phyloP scores from a whole-genome alignment of 768 basidiomycete species.

The Auriscalpium vulgare region DNA sequence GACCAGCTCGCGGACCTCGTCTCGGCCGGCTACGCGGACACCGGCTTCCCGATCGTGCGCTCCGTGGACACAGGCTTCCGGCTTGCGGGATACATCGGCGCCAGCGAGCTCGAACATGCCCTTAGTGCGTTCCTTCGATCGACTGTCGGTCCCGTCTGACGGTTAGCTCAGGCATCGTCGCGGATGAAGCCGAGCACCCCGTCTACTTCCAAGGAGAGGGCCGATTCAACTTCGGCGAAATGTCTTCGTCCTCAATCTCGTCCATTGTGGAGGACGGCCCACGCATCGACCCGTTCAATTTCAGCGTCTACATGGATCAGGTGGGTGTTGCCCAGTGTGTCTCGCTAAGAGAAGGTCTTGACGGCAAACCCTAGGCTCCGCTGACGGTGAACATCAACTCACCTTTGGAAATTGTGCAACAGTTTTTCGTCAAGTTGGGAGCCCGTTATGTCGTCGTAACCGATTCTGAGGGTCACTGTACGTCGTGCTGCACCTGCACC shows the following conservation, averaged over 20 bases:
- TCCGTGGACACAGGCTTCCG: constrained; percentile 44
- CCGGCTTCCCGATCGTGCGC: constrained; percentile 82
- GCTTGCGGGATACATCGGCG: constrained; percentile 85
- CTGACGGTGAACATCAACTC: constrained; percentile 77
- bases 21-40: constrained; percentile 57
- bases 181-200: constrained; percentile 57
- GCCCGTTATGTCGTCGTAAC: constrained; percentile 84
- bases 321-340: constrained; percentile 26
- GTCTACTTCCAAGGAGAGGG: constrained; percentile 55
- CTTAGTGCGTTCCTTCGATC: constrained; percentile 45
- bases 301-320: constrained; percentile 87
- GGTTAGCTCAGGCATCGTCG: constrained; percentile 54
- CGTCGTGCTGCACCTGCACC: constrained; percentile 18
- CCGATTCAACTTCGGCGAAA: constrained; percentile 27
- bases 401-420: constrained; percentile 87
- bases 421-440: constrained; percentile 90
- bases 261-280: constrained; percentile 42
- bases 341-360: neutral
- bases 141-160: neutral
- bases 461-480: constrained; percentile 77
- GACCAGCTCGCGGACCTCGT: constrained; percentile 58
- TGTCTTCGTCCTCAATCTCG: constrained; percentile 50
- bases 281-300: constrained; percentile 57
- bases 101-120: constrained; percentile 91
- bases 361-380: constrained; percentile 53